Evolutionary conservation across 768 basidiomycete genomes (phyloP), one percentile per base, ranked within the genome.

Genomic region (Agaricus subrufescens): DNA sequence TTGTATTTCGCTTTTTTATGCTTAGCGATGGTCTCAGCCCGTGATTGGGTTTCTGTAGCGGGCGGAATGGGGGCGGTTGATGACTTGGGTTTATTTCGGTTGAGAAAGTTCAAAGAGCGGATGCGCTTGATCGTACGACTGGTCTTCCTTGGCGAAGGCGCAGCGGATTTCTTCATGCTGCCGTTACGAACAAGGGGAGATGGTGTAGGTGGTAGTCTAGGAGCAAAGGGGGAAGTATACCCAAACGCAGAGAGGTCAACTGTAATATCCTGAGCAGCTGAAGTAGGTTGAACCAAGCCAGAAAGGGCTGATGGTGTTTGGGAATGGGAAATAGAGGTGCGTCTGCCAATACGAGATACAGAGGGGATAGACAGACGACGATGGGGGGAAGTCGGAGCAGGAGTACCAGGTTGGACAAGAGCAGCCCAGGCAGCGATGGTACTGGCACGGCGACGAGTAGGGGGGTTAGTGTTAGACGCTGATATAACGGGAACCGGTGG

Each of bases 341-440:
- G 42, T 38, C 58, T 37, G 46, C 52, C 69, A 48, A 58, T 49
- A 56, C 60, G 47, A 60, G 57, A 65, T 25, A 60, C 51, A 1
- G 67, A 68, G 4, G 65, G 61, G 25, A 59, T 46, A 45, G 68
- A 72, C 0, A 65, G 63, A 5, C 75, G 65, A 29, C 73, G 72
- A 43, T 70, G 69, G 19, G 73, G 73, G 4, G 76, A 76, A 30
- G 64, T 62, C 2, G 78, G 71, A 3, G 74, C 74, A 3, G 87
- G 87, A 14, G 87, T 84, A 5, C 87, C 87, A 4, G 87, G 88
- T 55, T 85, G 82, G 53, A 90, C 85, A 59, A 71, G 75, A 19
- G 81, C 70, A 4, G 81, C 85, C 88, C 88, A 91, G 39, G 80
- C 60, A 14, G 78, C 63, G 46, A 89, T 86, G 1, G 81, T 76